Evolutionary conservation across 495 filamentous ascomycete genomes (phyloP).

Genomic region (Annulohypoxylon nitens): DNA sequence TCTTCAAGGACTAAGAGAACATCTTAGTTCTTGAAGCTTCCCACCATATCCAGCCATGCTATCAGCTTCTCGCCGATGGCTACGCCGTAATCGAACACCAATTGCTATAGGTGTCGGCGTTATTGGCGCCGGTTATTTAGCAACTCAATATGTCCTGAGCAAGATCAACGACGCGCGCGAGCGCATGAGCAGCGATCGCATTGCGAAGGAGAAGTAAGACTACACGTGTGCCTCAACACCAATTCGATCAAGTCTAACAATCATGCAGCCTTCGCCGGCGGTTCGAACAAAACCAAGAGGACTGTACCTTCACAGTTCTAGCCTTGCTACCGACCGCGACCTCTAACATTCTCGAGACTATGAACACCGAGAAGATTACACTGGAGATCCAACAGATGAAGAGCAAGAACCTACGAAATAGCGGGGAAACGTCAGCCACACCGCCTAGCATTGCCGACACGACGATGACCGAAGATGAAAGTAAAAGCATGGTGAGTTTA

Average conservation of each 20-base stretch:
- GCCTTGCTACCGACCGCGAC: slow-evolving; percentile 93
- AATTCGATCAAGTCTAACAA: slow-evolving; percentile 4
- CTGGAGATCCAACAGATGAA: slow-evolving; percentile 95
- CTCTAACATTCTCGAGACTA: slow-evolving; percentile 84
- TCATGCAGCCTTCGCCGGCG: slow-evolving; percentile 83
- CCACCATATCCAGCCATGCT: slow-evolving; percentile 74
- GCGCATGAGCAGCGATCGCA: slow-evolving; percentile 94
- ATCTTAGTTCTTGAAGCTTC: slow-evolving; percentile 30
- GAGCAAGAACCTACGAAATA: slow-evolving; percentile 75
- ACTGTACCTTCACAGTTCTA: slow-evolving; percentile 97
- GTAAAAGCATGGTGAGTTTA: slow-evolving; percentile 78
- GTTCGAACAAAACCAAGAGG: slow-evolving; percentile 98
- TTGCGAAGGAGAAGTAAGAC: slow-evolving; percentile 93
- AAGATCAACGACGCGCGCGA: slow-evolving; percentile 94
- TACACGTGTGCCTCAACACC: background rate
- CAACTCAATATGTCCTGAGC: slow-evolving; percentile 87
- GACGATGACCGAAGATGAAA: slow-evolving; percentile 78
- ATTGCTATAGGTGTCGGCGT: slow-evolving; percentile 89
- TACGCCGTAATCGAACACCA: slow-evolving; percentile 89
- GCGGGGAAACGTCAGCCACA: slow-evolving; percentile 71
- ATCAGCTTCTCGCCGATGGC: slow-evolving; percentile 84
- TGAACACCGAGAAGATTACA: slow-evolving; percentile 90
- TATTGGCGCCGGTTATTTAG: slow-evolving; percentile 90
- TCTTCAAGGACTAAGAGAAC: background rate
- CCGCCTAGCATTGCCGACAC: slow-evolving; percentile 76